These are phyloP conservation scores for Lentinula edodes DNA, from an alignment of 768 basidiomycete species.

Conservation along the genomic window DNA sequence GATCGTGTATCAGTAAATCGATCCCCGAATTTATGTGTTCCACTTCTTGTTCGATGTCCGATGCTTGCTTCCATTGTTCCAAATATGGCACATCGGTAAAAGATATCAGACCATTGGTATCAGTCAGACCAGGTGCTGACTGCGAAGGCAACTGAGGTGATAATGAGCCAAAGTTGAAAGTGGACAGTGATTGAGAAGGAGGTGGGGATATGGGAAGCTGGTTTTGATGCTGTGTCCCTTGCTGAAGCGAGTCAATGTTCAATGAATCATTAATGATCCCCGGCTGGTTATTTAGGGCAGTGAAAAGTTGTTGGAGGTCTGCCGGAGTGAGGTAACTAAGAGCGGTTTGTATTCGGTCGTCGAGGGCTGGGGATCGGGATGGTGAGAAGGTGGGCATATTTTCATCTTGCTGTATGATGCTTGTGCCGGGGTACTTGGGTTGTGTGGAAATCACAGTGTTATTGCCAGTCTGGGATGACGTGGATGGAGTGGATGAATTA, in stretches of 20 bases:
- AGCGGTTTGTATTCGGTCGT: slow-evolving; percentile 42
- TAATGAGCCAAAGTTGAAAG: slow-evolving; percentile 17
- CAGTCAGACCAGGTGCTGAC: slow-evolving; percentile 16
- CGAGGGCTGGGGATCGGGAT: slow-evolving; percentile 20
- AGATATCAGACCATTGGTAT: slow-evolving; percentile 23
- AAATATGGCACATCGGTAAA: slow-evolving; percentile 32
- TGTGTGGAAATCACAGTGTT: slow-evolving; percentile 9
- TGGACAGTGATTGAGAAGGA: neutral
- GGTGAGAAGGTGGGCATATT: slow-evolving; percentile 17
- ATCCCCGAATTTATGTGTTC: slow-evolving; percentile 64
- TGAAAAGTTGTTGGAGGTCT: slow-evolving; percentile 55
- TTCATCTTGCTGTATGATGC: slow-evolving; percentile 13
- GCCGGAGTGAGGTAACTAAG: slow-evolving; percentile 49
- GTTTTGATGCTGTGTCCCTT: slow-evolving; percentile 15
- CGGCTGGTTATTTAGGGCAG: slow-evolving; percentile 33
- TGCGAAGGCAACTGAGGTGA: slow-evolving; percentile 15
- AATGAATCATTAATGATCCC: slow-evolving; percentile 15
- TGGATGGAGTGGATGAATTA: neutral
- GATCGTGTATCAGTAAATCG: slow-evolving; percentile 62
- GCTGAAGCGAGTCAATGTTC: slow-evolving; percentile 14
- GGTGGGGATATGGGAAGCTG: slow-evolving; percentile 22
- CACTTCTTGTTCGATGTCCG: slow-evolving; percentile 69
- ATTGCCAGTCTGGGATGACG: slow-evolving; percentile 2
- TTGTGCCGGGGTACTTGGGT: slow-evolving; percentile 10
- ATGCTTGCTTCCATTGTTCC: slow-evolving; percentile 53